Evolutionary conservation across 129 eudicot species (phyloP), one percentile per base, ranked within the genome.

Genomic region (Artemisia annua): DNA sequence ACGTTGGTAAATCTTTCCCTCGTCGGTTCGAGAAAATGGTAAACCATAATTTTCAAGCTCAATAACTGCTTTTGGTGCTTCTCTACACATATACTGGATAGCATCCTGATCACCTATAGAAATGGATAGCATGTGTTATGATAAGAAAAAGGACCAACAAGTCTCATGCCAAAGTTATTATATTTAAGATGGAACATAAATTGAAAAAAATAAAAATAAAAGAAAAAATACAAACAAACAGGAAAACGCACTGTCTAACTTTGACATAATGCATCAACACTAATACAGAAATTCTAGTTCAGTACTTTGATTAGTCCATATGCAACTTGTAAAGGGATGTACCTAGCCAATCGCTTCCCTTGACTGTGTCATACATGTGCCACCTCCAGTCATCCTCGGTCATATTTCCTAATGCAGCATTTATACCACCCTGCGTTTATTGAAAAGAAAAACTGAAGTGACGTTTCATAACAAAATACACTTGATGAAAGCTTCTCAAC

Each of bases 41-140:
- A 95, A 78, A 16, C 99, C 99, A 64, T 95, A 95, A 72, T 95
- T 95, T 54, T 95, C 99, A 64, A 95, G 97, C 84, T 95, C 99
- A 16, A 95, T 95, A 58, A 95, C 99, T 77, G 99, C 99, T 85
- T 95, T 95, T 71, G 99, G 99, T 59, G 99, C 99, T 86, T 95
- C 99, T 61, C 99, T 88, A 74, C 99, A 95, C 99, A 95, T 95
- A 78, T 95, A 95, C 75, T 95, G 99, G 70, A 95, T 95, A 72
- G 99, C 97, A 80, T 95, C 99, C 82, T 95, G 99, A 77, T 95
- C 99, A 63, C 99, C 99, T 95, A 72, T 24, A 75, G 74, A 72
- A 79, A 72, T 8, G 60, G 49, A 79, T 73, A 16, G 48, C 63
- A 56, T 35, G 58, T 78, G 39, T 39, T 80, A 54, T 73, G 18